Evolutionary conservation across 345 rosid species (phyloP).

Genomic region (Orychophragmus violaceus): DNA sequence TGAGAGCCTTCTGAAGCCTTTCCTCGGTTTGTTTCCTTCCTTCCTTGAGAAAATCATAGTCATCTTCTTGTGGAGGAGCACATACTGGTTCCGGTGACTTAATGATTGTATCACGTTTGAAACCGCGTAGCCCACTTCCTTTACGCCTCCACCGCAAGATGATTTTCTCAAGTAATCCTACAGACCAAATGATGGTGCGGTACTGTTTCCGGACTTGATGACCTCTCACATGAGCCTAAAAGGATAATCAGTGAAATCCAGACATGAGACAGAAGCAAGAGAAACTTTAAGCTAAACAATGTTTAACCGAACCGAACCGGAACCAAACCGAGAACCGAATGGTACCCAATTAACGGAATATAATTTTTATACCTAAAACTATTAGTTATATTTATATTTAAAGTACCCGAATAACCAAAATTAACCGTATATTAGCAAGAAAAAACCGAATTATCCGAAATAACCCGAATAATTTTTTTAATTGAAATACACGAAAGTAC

Average conservation of each 20-base stretch:
- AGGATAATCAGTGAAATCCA: conserved; percentile 13
- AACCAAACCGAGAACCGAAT: too few relatives aligned
- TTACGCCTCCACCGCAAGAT: conserved; percentile 91
- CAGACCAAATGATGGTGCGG: conserved; percentile 69
- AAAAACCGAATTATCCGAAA: too few relatives aligned
- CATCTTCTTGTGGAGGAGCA: conserved; percentile 44
- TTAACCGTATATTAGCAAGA: too few relatives aligned
- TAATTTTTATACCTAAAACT: too few relatives aligned
- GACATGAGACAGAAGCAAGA: neutral
- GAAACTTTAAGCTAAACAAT: too few relatives aligned
- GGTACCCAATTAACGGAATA: too few relatives aligned
- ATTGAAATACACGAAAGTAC: too few relatives aligned
- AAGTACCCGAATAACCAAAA: too few relatives aligned
- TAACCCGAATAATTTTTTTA: too few relatives aligned
- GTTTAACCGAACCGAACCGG: too few relatives aligned
- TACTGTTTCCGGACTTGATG: conserved; percentile 85
- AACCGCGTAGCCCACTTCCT: conserved; percentile 83
- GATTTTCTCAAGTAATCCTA: conserved; percentile 84
- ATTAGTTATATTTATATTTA: too few relatives aligned
- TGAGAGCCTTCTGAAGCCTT: conserved; percentile 75
- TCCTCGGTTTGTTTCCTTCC: conserved; percentile 88
- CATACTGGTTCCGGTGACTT: conserved; percentile 36
- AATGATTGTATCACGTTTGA: conserved; percentile 47
- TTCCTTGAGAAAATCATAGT: conserved; percentile 81
- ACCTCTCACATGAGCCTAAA: conserved; percentile 87